phyloP scores from a whole-genome alignment of 2,329 filamentous ascomycete species.

The Trichoderma gracile region DNA sequence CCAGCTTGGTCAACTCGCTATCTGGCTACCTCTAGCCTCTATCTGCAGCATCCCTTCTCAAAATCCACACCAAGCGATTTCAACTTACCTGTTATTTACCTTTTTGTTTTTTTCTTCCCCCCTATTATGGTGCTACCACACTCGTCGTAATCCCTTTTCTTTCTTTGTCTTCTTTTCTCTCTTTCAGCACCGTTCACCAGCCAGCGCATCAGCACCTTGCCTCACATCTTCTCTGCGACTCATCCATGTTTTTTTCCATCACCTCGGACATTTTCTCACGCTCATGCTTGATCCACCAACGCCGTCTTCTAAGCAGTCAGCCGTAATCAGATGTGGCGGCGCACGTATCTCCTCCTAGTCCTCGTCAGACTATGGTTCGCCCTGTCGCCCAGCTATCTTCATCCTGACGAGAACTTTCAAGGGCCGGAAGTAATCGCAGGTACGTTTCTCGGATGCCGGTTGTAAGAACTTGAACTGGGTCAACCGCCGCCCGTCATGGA shows the following conservation, averaged over 20 bases:
- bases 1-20: background rate
- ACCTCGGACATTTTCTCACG: conserved; percentile 27
- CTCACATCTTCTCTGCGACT: conserved; percentile 11
- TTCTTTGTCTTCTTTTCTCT: background rate
- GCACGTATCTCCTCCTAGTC: conserved; percentile 81
- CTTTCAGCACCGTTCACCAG: conserved; percentile 8
- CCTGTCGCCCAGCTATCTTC: conserved; percentile 90
- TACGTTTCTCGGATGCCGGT: conserved; percentile 49
- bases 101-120: background rate
- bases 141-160: conserved; percentile 12
- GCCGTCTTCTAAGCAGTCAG: conserved; percentile 23
- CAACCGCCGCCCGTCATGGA: background rate
- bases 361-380: conserved; percentile 92
- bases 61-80: conserved; percentile 2
- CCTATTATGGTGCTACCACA: conserved; percentile 21
- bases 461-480: background rate
- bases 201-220: background rate
- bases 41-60: conserved; percentile 12
- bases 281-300: conserved; percentile 34
- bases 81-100: background rate
- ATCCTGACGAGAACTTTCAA: conserved; percentile 99
- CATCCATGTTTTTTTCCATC: conserved; percentile 28
- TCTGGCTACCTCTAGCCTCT: background rate
- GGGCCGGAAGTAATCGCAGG: conserved; percentile 96
- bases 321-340: conserved; percentile 74